Evolutionary conservation across 257 asterid species (phyloP).

Genomic region (Linderniella brevidens): DNA sequence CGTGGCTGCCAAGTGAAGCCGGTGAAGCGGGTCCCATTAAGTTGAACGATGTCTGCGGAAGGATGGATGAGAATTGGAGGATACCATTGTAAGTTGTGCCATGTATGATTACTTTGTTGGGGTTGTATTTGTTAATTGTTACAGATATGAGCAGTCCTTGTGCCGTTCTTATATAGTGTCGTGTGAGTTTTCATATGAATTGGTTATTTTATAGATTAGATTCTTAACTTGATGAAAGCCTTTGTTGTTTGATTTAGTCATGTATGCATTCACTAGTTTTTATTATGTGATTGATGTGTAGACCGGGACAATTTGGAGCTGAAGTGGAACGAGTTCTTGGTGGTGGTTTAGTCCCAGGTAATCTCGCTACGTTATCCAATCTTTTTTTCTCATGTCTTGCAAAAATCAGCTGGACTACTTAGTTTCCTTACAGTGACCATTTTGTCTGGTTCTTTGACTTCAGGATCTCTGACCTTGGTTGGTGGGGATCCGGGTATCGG

Average conservation of each 20-base stretch:
- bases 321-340: conserved; percentile 97
- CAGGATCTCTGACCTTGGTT: conserved; percentile 84
- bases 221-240: too few species aligned
- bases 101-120: not conserved
- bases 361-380: conserved; percentile 1
- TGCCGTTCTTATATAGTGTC: too few species aligned
- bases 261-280: conserved; percentile 1
- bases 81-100: conserved; percentile 41
- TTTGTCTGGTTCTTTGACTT: conserved; percentile 3
- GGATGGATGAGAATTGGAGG: conserved; percentile 55
- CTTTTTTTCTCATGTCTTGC: not conserved
- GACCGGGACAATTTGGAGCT: conserved; percentile 78
- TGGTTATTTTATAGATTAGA: too few species aligned
- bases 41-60: conserved; percentile 45
- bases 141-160: too few species aligned
- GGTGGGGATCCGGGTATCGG: conserved; percentile 99
- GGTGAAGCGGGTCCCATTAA: conserved; percentile 29
- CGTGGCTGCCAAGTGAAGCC: conserved; percentile 49
- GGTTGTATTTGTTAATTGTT: not conserved
- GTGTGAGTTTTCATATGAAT: too few species aligned
- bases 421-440: not conserved
- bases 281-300: conserved; percentile 13
- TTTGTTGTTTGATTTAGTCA: conserved; percentile 6
- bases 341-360: conserved; percentile 97
- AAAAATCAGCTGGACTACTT: not conserved